Base-by-base conservation (phyloP, 2,329 filamentous ascomycete species). In the Capronia coronata region DNA sequence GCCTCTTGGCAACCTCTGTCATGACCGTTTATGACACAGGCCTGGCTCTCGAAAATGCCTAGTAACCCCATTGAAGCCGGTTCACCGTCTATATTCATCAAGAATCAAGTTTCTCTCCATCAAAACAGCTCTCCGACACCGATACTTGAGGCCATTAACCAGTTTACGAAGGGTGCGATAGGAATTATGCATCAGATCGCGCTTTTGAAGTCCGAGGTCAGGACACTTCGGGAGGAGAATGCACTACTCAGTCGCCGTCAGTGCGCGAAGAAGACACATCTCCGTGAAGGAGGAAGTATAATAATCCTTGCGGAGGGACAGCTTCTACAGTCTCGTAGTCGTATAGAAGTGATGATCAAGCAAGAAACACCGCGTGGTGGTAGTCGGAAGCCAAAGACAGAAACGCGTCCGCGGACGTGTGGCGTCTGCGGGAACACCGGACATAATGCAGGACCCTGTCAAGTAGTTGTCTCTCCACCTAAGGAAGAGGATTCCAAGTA, bases 141-240 rank as follows among this genome's bases (percentile, higher is more conserved):
- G 16, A 40, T 40, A 16, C 37, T 40, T 6, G 37, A 40, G 16
- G 37, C 37, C 10, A 40, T 40, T 40, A 18, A 40, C n/a, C 37
- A 40, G 16, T 40, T 40, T 21, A 21, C 37, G 9, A 40, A 40
- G 16, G 37, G 37, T 5, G 23, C 37, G 37, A 21, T 6, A 9
- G 37, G 37, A 6, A 27, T 27, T 27, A 35, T 43, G 9, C 40
- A 25, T 11, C 9, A 43, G 22, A 29, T 29, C 22, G 14, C 40
- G 3, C 40, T 43, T 29, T 16, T 43, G 10, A 60, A 35, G 32
- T 35, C 32, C 32, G 32, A 35, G 32, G 32, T 35, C 13, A 35
- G n/a, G 13, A 35, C 32, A 18, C 32, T 35, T 35, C 32, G 32
- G n/a, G 16, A n/a, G 32, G 32, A 35, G 13, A 35, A 35, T 35